Conservation (phyloP, 768 basidiomycete genomes). For the Hericium alpestre region DNA sequence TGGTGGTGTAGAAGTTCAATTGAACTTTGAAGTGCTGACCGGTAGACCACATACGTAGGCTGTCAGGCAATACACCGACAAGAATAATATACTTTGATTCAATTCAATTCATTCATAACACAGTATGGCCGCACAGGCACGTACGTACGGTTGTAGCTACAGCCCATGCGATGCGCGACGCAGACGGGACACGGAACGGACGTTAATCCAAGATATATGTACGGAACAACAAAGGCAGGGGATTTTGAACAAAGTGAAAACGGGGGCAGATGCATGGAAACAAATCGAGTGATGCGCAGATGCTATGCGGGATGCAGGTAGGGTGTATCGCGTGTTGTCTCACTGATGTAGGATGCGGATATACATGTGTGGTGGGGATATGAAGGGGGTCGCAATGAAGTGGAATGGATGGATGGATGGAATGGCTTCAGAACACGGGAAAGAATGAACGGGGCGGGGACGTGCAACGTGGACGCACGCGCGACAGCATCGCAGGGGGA, state of each 20-base stretch:
- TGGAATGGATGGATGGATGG: neutral
- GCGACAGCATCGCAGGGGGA: neutral
- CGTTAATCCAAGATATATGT: neutral
- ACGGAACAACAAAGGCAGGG: neutral
- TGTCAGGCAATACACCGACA: too few relatives aligned
- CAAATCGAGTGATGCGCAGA: neutral
- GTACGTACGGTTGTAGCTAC: too few relatives aligned
- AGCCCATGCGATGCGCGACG: too few relatives aligned
- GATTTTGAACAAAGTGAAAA: neutral
- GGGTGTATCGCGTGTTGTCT: neutral
- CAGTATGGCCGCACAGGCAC: too few relatives aligned
- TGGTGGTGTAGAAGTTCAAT: too few relatives aligned
- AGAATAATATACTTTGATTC: too few relatives aligned
- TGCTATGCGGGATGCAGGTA: neutral
- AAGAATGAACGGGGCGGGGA: neutral
- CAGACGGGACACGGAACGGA: too few relatives aligned
- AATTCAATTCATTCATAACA: too few relatives aligned
- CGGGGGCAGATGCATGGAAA: neutral
- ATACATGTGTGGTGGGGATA: neutral
- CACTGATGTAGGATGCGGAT: neutral
- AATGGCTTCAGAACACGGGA: neutral
- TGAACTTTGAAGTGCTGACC: too few relatives aligned
- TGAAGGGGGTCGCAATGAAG: neutral
- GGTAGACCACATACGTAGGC: too few relatives aligned
- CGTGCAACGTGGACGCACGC: neutral